phyloP scores from a whole-genome alignment of 192 early-diverging fungal species.

The Borealophlyctis nickersoniae region DNA sequence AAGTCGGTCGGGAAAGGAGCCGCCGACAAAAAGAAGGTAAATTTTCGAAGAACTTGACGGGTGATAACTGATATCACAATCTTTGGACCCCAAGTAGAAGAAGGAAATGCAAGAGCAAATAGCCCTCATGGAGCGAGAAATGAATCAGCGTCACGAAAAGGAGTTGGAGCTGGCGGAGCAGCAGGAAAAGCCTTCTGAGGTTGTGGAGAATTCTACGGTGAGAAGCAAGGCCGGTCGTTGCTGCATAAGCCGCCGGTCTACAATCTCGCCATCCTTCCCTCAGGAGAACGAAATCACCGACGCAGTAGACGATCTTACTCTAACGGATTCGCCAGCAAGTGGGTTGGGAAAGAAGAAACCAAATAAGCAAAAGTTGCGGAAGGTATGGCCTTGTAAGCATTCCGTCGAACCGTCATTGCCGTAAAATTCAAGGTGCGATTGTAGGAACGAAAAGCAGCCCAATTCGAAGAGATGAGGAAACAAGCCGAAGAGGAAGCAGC shows the following conservation, averaged over 20 bases:
- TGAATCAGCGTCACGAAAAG: slow-evolving; percentile 57
- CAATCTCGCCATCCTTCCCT: neutral
- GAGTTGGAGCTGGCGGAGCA: slow-evolving; percentile 50
- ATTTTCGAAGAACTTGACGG: neutral
- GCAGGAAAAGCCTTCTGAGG: no score
- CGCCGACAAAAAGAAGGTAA: slow-evolving; percentile 70
- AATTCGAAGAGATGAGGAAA: slow-evolving; percentile 66
- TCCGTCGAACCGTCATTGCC: slow-evolving; percentile 16
- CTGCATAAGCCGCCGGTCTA: slow-evolving; percentile 1
- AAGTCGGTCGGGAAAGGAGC: slow-evolving; percentile 73
- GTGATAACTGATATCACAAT: neutral
- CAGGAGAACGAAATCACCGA: slow-evolving; percentile 9
- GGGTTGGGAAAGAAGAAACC: slow-evolving; percentile 30
- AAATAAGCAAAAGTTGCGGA: slow-evolving; percentile 34
- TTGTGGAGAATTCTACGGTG: no score
- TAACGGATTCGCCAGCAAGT: neutral
- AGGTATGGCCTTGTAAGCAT: slow-evolving; percentile 18
- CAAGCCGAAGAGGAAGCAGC: slow-evolving; percentile 76
- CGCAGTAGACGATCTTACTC: neutral
- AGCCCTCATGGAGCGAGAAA: slow-evolving; percentile 61
- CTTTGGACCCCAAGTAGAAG: slow-evolving; percentile 47
- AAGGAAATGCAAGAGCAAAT: slow-evolving; percentile 77
- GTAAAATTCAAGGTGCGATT: slow-evolving; percentile 13
- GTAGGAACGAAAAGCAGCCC: slow-evolving; percentile 65
- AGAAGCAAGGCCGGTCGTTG: no score